Evolutionary conservation across 257 asterid species (phyloP).

Genomic region (Solanum phureja): DNA sequence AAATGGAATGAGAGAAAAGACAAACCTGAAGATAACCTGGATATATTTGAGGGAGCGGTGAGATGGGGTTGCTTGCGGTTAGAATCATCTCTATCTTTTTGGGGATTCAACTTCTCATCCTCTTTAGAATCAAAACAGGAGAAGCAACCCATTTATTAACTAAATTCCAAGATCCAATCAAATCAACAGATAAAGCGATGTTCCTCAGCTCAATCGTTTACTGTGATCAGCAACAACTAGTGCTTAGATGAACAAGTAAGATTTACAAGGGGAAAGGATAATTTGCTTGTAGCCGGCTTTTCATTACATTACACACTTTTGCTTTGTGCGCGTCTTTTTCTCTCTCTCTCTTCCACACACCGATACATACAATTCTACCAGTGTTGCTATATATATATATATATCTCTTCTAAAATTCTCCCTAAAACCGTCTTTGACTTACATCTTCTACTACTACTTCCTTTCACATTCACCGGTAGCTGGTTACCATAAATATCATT

Average conservation of each 20-base stretch:
- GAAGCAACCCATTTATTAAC: constrained; percentile 74
- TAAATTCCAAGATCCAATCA: constrained; percentile 16
- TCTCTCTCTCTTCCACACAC: neutral
- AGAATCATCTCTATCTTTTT: constrained; percentile 38
- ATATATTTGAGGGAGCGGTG: constrained; percentile 47
- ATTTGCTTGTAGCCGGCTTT: constrained; percentile 53
- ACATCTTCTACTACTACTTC: neutral
- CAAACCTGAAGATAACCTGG: constrained; percentile 80
- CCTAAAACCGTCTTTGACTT: neutral
- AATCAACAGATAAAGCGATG: constrained; percentile 16
- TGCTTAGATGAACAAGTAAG: neutral
- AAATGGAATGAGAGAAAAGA: neutral
- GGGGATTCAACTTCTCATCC: constrained; percentile 65
- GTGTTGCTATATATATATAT: neutral
- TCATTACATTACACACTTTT: constrained; percentile 28
- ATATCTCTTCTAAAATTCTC: neutral
- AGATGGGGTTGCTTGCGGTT: constrained; percentile 44
- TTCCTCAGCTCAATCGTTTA: neutral
- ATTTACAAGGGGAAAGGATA: neutral
- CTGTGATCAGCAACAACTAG: neutral
- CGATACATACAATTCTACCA: neutral
- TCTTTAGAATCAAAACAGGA: constrained; percentile 88
- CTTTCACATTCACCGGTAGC: neutral
- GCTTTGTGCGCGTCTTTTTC: neutral
- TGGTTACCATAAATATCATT: neutral